These are phyloP conservation scores for Phytopythium cucurbitacearum DNA, from an alignment of 352 stramenopile species.

Conservation along the genomic window DNA sequence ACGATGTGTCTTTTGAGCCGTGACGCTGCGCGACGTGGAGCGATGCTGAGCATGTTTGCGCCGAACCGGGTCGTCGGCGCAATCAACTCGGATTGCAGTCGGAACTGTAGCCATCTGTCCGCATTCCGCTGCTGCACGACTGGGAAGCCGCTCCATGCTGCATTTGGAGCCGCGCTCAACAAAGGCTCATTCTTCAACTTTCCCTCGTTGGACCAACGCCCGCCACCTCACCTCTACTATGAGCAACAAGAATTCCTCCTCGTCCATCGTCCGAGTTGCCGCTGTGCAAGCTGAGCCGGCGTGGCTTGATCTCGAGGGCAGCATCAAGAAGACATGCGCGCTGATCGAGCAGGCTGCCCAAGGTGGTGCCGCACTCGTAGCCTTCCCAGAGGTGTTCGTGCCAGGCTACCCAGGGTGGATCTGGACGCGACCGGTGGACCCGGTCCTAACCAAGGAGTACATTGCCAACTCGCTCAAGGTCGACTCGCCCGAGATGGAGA, in stretches of 20 bases:
- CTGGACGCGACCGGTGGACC: constrained; percentile 11
- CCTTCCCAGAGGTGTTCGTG: constrained; percentile 18
- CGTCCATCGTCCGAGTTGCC: constrained; percentile 6
- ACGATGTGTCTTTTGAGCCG: no score
- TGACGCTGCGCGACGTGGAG: no score
- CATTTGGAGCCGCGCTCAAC: no score
- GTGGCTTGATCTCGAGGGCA: constrained; percentile 12
- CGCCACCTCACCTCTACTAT: not conserved
- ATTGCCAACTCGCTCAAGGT: constrained; percentile 14
- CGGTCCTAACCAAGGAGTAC: constrained; percentile 13
- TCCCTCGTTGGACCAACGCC: not conserved
- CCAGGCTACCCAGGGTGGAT: constrained; percentile 15
- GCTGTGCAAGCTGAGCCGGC: constrained; percentile 16
- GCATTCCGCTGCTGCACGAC: no score
- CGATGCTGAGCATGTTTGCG: no score
- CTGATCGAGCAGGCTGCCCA: constrained; percentile 15
- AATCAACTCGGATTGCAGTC: no score
- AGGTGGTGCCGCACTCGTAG: constrained; percentile 9
- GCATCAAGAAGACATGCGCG: constrained; percentile 12
- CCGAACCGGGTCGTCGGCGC: no score
- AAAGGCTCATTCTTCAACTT: constrained; percentile 3
- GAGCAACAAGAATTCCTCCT: not conserved
- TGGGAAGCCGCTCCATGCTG: no score
- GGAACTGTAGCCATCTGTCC: no score
- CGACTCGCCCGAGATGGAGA: constrained; percentile 20